These are phyloP conservation scores for Forsythia viridissima DNA, from an alignment of 257 asterid species.

Conservation along the genomic window DNA sequence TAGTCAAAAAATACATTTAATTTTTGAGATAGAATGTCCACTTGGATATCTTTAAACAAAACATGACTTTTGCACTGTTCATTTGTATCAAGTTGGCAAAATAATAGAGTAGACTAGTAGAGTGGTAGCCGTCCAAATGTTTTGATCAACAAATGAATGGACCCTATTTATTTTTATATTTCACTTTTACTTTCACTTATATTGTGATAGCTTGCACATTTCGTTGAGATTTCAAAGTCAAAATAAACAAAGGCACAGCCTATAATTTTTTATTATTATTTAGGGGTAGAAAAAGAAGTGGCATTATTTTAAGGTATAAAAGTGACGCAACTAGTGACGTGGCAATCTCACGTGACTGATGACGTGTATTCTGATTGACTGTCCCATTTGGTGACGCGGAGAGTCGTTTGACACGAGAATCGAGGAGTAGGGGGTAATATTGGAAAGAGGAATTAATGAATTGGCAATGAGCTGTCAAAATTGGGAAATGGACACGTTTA, in stretches of 20 bases:
- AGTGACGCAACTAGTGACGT: slow-evolving; percentile 25
- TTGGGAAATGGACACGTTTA: slow-evolving; percentile 16
- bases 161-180: background rate
- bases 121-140: slow-evolving; percentile 27
- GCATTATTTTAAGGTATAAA: background rate
- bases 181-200: slow-evolving; percentile 2
- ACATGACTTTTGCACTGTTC: background rate
- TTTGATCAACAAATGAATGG: slow-evolving; percentile 10
- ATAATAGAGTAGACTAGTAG: background rate
- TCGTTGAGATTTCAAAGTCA: background rate
- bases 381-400: slow-evolving; percentile 13
- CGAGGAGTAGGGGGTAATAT: slow-evolving; percentile 18
- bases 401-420: slow-evolving; percentile 8
- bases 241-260: too few relatives aligned
- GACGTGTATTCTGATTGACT: slow-evolving; percentile 12
- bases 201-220: background rate
- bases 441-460: background rate
- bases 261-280: too few relatives aligned
- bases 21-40: background rate
- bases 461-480: slow-evolving; percentile 39
- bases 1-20: background rate
- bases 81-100: background rate
- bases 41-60: background rate
- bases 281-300: background rate
- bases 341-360: slow-evolving; percentile 18